These are phyloP conservation scores for Boletus semigastroideus DNA, from an alignment of 1,284 basidiomycete genomes.

Conservation along the genomic window DNA sequence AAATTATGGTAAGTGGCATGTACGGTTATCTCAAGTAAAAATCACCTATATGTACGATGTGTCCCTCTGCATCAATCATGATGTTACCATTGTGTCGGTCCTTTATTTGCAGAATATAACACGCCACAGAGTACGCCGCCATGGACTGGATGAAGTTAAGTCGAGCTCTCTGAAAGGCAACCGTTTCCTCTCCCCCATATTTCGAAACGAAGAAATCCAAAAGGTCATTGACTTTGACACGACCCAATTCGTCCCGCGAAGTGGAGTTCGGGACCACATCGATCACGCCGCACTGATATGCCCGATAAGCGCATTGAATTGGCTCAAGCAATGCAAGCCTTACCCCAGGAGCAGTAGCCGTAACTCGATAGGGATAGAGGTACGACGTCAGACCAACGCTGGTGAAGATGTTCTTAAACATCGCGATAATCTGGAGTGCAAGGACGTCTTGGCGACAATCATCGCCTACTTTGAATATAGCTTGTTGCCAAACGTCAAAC, in stretches of 20 bases:
- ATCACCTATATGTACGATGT: constrained; percentile 91
- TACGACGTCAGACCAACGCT: constrained; percentile 89
- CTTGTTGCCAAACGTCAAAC: constrained; percentile 95
- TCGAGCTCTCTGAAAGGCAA: constrained; percentile 91
- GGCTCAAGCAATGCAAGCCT: constrained; percentile 32
- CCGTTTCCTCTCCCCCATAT: constrained; percentile 87
- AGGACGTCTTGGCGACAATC: constrained; percentile 98
- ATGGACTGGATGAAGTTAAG: constrained; percentile 98
- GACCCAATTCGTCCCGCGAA: constrained; percentile 98
- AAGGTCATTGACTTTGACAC: constrained; percentile 96
- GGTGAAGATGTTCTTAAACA: constrained; percentile 99
- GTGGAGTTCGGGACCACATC: constrained; percentile 99
- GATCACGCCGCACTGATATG: constrained; percentile 87
- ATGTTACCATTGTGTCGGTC: constrained; percentile 99
- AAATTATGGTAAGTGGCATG: constrained; percentile 4
- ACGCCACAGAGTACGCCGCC: constrained; percentile 99
- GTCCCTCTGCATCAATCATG: constrained; percentile 97
- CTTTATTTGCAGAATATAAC: constrained; percentile 97
- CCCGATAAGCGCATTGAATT: neutral
- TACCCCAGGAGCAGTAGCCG: constrained; percentile 94
- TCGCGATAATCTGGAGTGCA: constrained; percentile 95
- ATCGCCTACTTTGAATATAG: constrained; percentile 99
- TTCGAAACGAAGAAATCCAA: constrained; percentile 94
- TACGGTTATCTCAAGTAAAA: constrained; percentile 7
- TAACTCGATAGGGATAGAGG: constrained; percentile 95